Evolutionary conservation across 345 rosid species (phyloP).

Genomic region (Triadica sebifera): DNA sequence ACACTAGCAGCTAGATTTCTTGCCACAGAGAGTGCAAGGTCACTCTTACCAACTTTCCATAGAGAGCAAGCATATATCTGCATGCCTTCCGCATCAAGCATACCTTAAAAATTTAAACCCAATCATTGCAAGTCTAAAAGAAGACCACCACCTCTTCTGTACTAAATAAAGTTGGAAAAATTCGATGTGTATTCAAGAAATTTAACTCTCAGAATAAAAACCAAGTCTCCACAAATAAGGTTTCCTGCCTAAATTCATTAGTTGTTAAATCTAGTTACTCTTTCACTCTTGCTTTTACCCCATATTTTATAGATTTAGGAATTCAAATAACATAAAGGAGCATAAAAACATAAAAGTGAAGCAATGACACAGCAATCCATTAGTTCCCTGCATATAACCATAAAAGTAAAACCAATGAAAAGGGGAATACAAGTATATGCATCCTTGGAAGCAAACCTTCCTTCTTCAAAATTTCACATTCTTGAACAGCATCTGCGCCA

Average conservation of each 20-base stretch:
- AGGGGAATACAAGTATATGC: neutral
- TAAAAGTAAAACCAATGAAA: neutral
- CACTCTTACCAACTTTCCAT: constrained; percentile 76
- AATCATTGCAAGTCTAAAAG: constrained; percentile 13
- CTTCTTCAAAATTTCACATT: constrained; percentile 60
- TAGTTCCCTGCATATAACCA: neutral
- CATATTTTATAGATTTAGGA: neutral
- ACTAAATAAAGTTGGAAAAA: neutral
- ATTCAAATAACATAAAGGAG: neutral
- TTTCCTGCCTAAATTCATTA: neutral
- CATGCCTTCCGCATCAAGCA: constrained; percentile 66
- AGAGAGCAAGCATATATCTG: constrained; percentile 81
- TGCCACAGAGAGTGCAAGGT: constrained; percentile 57
- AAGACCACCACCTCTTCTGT: neutral
- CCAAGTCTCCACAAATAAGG: neutral
- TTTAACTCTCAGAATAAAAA: neutral
- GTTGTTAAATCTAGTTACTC: neutral
- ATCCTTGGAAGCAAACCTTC: constrained; percentile 45
- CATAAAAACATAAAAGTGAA: neutral
- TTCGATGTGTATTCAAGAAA: neutral
- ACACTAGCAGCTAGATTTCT: constrained; percentile 56
- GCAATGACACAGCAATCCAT: neutral
- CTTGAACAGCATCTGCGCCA: constrained; percentile 58
- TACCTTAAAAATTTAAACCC: constrained; percentile 40
- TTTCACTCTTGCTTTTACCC: neutral